Percentiles rank a stretch among this genome's conserved stretches.
phyloP scores from a whole-genome alignment of 2,329 filamentous ascomycete genomes.

The Pseudophaeomoniella oleicola region DNA sequence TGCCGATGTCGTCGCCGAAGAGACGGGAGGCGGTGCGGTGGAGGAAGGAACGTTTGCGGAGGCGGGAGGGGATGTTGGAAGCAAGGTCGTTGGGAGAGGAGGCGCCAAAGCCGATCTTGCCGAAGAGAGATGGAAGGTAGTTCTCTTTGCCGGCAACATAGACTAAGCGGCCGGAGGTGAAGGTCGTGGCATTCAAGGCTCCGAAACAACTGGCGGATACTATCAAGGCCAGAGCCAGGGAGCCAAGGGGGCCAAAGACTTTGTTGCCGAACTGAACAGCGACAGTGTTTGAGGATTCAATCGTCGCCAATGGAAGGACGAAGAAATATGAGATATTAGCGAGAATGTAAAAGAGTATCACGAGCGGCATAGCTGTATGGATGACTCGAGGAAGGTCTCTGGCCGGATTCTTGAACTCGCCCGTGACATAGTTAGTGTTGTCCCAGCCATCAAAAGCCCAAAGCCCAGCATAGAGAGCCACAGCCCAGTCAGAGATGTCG shows the following conservation, averaged over 20 bases:
- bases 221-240: conserved; percentile 71
- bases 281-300: conserved; percentile 87
- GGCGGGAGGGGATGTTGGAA: conserved; percentile 16
- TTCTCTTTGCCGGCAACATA: conserved; percentile 93
- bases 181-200: conserved; percentile 84
- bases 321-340: conserved; percentile 92
- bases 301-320: conserved; percentile 64
- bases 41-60: conserved; percentile 37
- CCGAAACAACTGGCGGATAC: conserved; percentile 89
- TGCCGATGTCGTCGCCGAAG: conserved; percentile 60
- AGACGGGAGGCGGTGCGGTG: conserved; percentile 44
- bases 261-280: conserved; percentile 83
- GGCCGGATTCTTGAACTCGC: conserved; percentile 83
- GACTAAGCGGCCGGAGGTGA: conserved; percentile 80
- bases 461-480: conserved; percentile 85
- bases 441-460: conserved; percentile 99
- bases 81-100: conserved; percentile 7
- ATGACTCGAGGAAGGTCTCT: conserved; percentile 88
- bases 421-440: conserved; percentile 96
- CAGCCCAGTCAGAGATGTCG: conserved; percentile 74
- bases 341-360: conserved; percentile 78
- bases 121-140: conserved; percentile 73
- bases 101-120: conserved; percentile 57
- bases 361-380: conserved; percentile 88
- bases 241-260: conserved; percentile 74